Conservation (phyloP, 805 yeast genomes). For the Saccharomyces kudriavzevii region DNA sequence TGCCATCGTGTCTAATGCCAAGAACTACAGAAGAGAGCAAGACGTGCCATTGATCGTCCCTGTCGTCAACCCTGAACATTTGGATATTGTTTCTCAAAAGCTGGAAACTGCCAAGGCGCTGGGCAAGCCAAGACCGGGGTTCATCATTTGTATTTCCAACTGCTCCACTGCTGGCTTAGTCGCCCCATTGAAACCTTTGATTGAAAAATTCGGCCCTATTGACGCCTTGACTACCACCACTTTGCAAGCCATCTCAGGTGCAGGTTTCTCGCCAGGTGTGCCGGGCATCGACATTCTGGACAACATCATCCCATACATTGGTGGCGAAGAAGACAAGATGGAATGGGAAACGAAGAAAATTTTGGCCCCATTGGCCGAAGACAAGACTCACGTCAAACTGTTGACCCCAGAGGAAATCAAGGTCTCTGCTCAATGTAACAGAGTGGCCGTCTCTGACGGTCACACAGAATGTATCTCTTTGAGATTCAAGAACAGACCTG, state of each 20-base stretch:
- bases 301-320: conserved; percentile 87
- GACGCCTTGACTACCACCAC: conserved; percentile 83
- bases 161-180: conserved; percentile 98
- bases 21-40: conserved; percentile 82
- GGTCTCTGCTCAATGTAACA: conserved; percentile 93
- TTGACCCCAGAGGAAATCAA: conserved; percentile 62
- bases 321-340: conserved; percentile 96
- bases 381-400: conserved; percentile 47
- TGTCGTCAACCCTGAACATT: conserved; percentile 86
- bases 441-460: conserved; percentile 96
- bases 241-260: conserved; percentile 95
- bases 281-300: conserved; percentile 91
- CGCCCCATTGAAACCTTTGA: conserved; percentile 92
- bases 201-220: conserved; percentile 83
- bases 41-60: conserved; percentile 93
- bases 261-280: conserved; percentile 96
- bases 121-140: conserved; percentile 63
- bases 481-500: conserved; percentile 70
- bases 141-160: conserved; percentile 89
- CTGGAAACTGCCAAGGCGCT: conserved; percentile 45
- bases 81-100: conserved; percentile 58
- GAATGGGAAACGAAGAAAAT: conserved; percentile 98
- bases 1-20: conserved; percentile 87
- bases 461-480: conserved; percentile 93
- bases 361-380: conserved; percentile 52